These are phyloP conservation scores for Xerocomus potaroensis DNA, from an alignment of 768 basidiomycete species.

Conservation along the genomic window DNA sequence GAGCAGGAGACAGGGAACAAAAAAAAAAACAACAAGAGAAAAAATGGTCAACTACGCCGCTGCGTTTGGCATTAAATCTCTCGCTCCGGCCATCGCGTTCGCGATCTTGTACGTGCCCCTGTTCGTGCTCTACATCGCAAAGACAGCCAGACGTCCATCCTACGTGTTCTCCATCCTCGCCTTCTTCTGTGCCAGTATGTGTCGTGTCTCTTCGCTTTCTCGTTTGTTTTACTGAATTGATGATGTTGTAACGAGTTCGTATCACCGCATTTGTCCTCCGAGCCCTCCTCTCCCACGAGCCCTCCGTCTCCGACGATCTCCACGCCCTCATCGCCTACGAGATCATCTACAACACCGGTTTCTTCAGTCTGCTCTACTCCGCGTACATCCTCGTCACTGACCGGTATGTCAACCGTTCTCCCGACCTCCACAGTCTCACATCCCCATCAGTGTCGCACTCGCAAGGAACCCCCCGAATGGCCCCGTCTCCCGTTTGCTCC, in stretches of 20 bases:
- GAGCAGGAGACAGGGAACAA: too few species aligned
- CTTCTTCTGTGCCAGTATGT: constrained; percentile 29
- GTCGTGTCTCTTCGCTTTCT: fast-evolving
- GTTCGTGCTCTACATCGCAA: constrained; percentile 11
- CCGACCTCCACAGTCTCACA: not conserved
- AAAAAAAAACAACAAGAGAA: not conserved
- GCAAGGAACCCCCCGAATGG: constrained; percentile 15
- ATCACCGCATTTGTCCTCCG: constrained; percentile 18
- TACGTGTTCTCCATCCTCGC: constrained; percentile 21
- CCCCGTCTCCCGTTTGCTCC: constrained; percentile 16
- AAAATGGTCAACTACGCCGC: constrained; percentile 16
- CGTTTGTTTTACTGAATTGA: too few species aligned
- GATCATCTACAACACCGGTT: constrained; percentile 33
- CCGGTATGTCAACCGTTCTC: constrained; percentile 19
- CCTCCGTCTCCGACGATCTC: constrained; percentile 19
- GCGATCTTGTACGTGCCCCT: constrained; percentile 22
- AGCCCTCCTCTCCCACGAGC: constrained; percentile 10
- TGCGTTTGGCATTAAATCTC: constrained; percentile 17
- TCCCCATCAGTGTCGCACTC: constrained; percentile 8
- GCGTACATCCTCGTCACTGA: constrained; percentile 27
- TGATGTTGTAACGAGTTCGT: too few species aligned
- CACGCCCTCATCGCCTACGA: constrained; percentile 25
- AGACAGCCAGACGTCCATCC: constrained; percentile 12
- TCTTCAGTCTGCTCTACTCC: constrained; percentile 31
- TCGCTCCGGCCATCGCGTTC: constrained; percentile 27